These are phyloP conservation scores for Metarhizium rileyi DNA, from an alignment of 2,329 filamentous ascomycete genomes.

Conservation along the genomic window DNA sequence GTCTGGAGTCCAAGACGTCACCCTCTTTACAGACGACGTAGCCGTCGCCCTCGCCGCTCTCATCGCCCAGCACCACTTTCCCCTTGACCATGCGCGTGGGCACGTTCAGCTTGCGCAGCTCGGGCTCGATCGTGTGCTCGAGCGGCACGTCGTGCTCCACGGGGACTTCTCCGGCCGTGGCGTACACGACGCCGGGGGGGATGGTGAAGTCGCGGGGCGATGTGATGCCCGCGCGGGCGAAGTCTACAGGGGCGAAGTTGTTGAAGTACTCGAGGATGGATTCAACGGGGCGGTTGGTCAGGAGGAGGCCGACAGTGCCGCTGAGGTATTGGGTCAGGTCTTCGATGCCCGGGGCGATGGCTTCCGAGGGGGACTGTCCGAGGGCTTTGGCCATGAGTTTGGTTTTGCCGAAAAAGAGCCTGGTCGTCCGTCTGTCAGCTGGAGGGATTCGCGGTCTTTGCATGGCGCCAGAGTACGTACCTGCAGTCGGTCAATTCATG, in stretches of 20 bases:
- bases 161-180: conserved; percentile 69
- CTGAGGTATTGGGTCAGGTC: conserved; percentile 58
- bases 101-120: conserved; percentile 78
- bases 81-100: conserved; percentile 85
- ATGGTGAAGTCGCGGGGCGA: conserved; percentile 70
- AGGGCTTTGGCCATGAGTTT: conserved; percentile 98
- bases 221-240: conserved; percentile 73
- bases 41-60: conserved; percentile 41
- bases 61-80: conserved; percentile 63
- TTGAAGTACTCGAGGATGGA: conserved; percentile 65
- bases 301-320: conserved; percentile 82
- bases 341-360: conserved; percentile 70
- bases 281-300: conserved; percentile 66
- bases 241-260: conserved; percentile 68
- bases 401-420: conserved; percentile 97
- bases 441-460: conserved; percentile 2
- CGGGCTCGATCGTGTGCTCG: conserved; percentile 82
- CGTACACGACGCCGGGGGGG: conserved; percentile 74
- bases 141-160: conserved; percentile 76
- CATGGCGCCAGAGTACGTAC: conserved; percentile 30
- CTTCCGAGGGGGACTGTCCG: conserved; percentile 66
- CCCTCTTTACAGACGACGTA: conserved; percentile 81
- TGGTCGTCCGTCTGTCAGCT: conserved; percentile 26
- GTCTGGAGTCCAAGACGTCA: conserved; percentile 75
- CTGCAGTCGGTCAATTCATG: conserved; percentile 62